Evolutionary conservation across 2,329 filamentous ascomycete species (phyloP), one percentile per base, ranked within the genome.

Genomic region (Phialocephala subalpina): DNA sequence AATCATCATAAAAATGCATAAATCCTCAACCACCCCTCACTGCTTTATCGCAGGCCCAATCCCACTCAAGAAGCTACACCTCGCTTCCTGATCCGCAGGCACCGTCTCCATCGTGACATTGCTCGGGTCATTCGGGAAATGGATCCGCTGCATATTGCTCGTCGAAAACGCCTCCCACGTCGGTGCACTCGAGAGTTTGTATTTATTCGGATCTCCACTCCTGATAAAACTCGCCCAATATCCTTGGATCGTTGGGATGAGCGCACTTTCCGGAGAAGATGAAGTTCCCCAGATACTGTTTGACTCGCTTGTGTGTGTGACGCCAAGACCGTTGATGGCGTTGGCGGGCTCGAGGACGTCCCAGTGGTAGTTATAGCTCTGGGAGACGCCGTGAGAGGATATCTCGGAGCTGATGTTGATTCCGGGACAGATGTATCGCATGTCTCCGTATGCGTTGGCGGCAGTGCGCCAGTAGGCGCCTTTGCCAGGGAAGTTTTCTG

Each of bases 151-250:
- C 33, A 58, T 63, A 14, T 64, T 56, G 1, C 66, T 75, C 57
- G 70, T 73, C 38, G 63, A 61, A 75, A 82, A 88, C 4, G 76
- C 74, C 67, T 79, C 76, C 88, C 88, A 90, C 62, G 77, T 77
- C 2, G 86, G 85, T 52, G 80, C 80, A 0, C 81, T 82, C 0
- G 68, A 42, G 52, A 77, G 68, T 9, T 86, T 81, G 62, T 82
- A 77, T 18, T 72, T 80, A 74, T 94, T 94, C 0, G 92, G 92
- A 75, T 94, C 82, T 42, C 87, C 82, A 0, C 81, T 82, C 29
- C 85, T 80, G 67, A 94, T 87, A 74, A 94, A 94, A 69, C 88
- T 92, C 1, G 88, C 86, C 90, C 90, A 94, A 77, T 93, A 94
- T 0, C 82, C 84, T 73, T 92, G 89, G 33, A 91, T 84, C 0